Evolutionary conservation across 176 grass and related monocot species (phyloP).

Genomic region (Aegilops longissima): DNA sequence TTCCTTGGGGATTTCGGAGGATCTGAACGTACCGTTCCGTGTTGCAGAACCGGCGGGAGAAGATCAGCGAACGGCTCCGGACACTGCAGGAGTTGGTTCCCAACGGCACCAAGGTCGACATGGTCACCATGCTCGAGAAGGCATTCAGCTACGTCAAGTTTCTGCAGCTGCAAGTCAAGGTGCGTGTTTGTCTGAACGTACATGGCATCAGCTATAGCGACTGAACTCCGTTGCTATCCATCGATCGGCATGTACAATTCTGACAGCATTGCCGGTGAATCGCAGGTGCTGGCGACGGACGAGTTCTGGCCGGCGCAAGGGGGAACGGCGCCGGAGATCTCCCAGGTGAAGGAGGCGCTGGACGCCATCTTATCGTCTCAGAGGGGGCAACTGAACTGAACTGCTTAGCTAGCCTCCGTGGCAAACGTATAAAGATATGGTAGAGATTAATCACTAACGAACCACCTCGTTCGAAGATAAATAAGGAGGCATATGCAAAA

Average conservation of each 20-base stretch:
- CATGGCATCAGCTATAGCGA: no score
- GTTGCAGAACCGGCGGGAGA: conserved; percentile 69
- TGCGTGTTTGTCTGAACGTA: no score
- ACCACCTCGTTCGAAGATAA: conserved; percentile 50
- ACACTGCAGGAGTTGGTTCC: conserved; percentile 90
- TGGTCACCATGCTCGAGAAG: conserved; percentile 96
- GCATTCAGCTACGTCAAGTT: conserved; percentile 85
- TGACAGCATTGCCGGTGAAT: no score
- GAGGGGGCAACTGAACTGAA: conserved; percentile 22
- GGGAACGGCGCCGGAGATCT: conserved; percentile 59
- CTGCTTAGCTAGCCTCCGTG: not conserved
- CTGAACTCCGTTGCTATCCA: no score
- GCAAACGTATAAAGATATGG: not conserved
- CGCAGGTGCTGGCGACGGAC: conserved; percentile 59
- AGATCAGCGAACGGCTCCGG: conserved; percentile 80
- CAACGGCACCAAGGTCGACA: conserved; percentile 84
- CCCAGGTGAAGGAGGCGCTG: conserved; percentile 75
- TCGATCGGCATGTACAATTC: no score
- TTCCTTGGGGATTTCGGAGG: not conserved
- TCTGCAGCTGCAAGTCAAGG: conserved; percentile 96
- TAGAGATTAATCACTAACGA: not conserved
- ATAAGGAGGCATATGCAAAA: conserved; percentile 36
- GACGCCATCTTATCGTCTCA: conserved; percentile 82
- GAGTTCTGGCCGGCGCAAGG: conserved; percentile 88
- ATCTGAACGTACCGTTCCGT: not conserved